Conservation (phyloP, 2,329 filamentous ascomycete species). For the Calonectria fujianensis region DNA sequence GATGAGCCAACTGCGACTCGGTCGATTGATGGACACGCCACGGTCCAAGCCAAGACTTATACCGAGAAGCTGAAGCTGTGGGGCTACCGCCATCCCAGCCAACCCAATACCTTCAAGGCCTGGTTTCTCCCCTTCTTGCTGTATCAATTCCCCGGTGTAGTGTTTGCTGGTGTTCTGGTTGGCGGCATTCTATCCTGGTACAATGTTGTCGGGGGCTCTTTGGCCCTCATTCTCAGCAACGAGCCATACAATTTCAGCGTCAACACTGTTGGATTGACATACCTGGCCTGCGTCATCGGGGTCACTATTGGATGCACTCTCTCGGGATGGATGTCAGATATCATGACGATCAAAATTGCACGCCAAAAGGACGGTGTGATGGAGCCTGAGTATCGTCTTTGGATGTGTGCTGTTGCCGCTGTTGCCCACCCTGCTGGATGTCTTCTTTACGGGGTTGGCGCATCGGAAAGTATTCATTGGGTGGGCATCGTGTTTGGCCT, state of each 20-base stretch:
- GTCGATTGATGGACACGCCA: not conserved
- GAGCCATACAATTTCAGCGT: slow-evolving; percentile 52
- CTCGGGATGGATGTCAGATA: slow-evolving; percentile 50
- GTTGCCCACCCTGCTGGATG: slow-evolving; percentile 51
- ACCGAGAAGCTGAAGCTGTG: slow-evolving; percentile 47
- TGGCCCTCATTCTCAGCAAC: slow-evolving; percentile 50
- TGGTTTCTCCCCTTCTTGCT: slow-evolving; percentile 46
- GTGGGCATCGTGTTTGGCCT: slow-evolving; percentile 51
- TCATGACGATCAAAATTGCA: slow-evolving; percentile 45
- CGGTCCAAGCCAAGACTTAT: slow-evolving; percentile 38
- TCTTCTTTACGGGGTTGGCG: slow-evolving; percentile 50
- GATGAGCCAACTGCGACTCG: slow-evolving; percentile 1
- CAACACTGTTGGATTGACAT: slow-evolving; percentile 48
- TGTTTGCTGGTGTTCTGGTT: slow-evolving; percentile 50
- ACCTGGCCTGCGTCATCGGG: slow-evolving; percentile 48
- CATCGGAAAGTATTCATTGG: slow-evolving; percentile 52
- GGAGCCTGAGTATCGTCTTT: slow-evolving; percentile 54
- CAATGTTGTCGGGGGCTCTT: slow-evolving; percentile 48
- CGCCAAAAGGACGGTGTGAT: slow-evolving; percentile 51
- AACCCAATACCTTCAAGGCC: slow-evolving; percentile 47
- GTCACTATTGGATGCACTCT: slow-evolving; percentile 51
- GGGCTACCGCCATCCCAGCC: slow-evolving; percentile 44
- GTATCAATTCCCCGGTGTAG: slow-evolving; percentile 46
- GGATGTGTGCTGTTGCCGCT: slow-evolving; percentile 47
- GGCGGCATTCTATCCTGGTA: slow-evolving; percentile 53